Base-by-base conservation (phyloP, 306 rosid genomes). In the Purshia tridentata region DNA sequence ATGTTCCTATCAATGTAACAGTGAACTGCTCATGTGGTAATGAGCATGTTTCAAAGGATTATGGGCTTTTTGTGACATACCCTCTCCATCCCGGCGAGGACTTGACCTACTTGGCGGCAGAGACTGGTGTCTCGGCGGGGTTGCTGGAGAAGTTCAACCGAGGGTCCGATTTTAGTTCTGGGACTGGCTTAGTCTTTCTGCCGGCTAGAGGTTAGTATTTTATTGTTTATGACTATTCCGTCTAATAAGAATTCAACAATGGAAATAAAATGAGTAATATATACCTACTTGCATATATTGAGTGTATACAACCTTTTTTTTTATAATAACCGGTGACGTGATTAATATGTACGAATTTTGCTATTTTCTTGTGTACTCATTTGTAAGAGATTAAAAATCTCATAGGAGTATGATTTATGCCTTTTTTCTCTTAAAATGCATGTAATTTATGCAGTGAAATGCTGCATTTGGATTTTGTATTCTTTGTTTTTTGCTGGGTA, bases 21-120 rank as follows among this genome's bases (percentile, higher is more conserved):
- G 72, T 91, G 4, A 91, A 88, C 54, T 88, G 97, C 75, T 86
- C 93, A 0, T 90, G 97, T 19, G 97, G 97, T 2, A 71, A 83
- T 29, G 40, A 2, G 42, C 76, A 67, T 2, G 87, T 90, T 57
- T 90, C 97, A 0, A 85, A 39, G 76, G 74, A 81, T 35, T 90
- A 69, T 18, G 91, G 90, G 0, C 53, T 88, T 54, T 90, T 90
- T 15, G 3, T 35, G 8, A 88, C 96, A 1, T 83, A 90, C 68
- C 91, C 93, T 0, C 74, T 88, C 19, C 73, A 55, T 1, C 1
- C 45, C 0, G 80, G 83, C 0, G 84, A 88, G 19, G 54, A 22
- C 39, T 70, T 91, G 83, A 2, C 40, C 6, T 14, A 18, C 23
- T 13, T 86, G 54, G 88, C 81, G 39, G 72, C 3, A 49, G 88